Evolutionary conservation across 1,284 basidiomycete genomes (phyloP).

Genomic region (Ustilago lituana): DNA sequence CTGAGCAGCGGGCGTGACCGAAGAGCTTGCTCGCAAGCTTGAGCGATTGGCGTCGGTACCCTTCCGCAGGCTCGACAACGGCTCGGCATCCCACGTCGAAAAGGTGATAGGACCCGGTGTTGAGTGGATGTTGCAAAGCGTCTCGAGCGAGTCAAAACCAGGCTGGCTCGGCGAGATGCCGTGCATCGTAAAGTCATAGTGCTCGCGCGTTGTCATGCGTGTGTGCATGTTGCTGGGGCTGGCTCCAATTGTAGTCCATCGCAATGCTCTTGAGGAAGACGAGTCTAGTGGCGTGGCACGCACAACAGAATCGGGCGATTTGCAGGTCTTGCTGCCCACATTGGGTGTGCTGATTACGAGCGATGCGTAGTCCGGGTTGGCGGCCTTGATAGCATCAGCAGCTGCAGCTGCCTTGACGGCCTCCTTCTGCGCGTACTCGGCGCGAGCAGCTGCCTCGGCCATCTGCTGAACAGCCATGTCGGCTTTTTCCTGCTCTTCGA

Average conservation of each 20-base stretch:
- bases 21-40: conserved; percentile 13
- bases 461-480: conserved; percentile 26
- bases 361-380: conserved; percentile 41
- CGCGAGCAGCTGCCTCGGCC: conserved; percentile 35
- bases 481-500: conserved; percentile 28
- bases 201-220: conserved; percentile 57
- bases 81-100: conserved; percentile 45
- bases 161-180: conserved; percentile 54
- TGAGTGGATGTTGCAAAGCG: conserved; percentile 43
- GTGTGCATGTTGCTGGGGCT: conserved; percentile 46
- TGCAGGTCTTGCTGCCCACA: conserved; percentile 20
- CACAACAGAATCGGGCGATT: conserved; percentile 30
- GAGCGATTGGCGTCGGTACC: conserved; percentile 32
- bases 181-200: conserved; percentile 60
- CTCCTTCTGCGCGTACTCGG: conserved; percentile 32
- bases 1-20: conserved; percentile 31
- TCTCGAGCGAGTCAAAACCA: conserved; percentile 37
- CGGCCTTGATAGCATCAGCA: conserved; percentile 35
- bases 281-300: conserved; percentile 31
- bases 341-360: conserved; percentile 38
- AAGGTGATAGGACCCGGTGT: conserved; percentile 49
- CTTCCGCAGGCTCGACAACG: conserved; percentile 32
- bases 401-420: conserved; percentile 37
- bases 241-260: conserved; percentile 42
- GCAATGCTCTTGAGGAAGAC: conserved; percentile 21